Evolutionary conservation across 352 stramenopile species (phyloP), one percentile per base, ranked within the genome.

Genomic region (Phytopythium boreale): DNA sequence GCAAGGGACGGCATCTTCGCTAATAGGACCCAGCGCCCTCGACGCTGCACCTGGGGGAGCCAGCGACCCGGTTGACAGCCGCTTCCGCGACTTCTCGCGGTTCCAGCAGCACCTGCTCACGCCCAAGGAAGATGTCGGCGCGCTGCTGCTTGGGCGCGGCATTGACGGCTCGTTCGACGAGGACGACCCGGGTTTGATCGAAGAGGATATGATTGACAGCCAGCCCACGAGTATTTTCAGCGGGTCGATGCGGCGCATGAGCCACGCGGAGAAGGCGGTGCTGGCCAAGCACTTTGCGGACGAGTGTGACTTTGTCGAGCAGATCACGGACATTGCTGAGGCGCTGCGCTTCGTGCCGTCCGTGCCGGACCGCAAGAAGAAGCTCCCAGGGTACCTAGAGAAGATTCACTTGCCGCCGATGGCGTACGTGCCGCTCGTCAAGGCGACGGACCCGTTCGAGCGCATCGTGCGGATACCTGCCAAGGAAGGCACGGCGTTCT

Each of bases 71-170:
- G 74, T 63, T 12, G 83, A 94, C 60, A 85, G 77, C 26, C 79
- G 85, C 47, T 96, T 93, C 65, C 82, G 85, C 20, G 87, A 94
- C 66, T 96, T 93, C 53, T 94, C 87, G 19, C 73, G 79, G 10
- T 96, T 96, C 59, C 87, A 96, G 61, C 88, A 96, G 73, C 88
- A 96, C 52, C 68, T 96, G 49, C 67, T 96, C 4, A 92, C 84
- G 11, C 84, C 86, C 3, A 90, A 88, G 62, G 80, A 89, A 57
- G 72, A 88, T 57, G 67, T 85, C 46, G 64, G 84, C 39, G 75
- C 76, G 9, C 71, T 84, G 41, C 49, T 89, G 56, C 56, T 89
- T 2, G 63, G 65, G 0, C 76, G 77, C n/a, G 66, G 66, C 53
- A 71, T 78, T 51, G 75, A 87, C 36, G 69, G 56, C 43, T 79